Conservation (phyloP, 306 rosid genomes). For the Pyrus betulifolia region DNA sequence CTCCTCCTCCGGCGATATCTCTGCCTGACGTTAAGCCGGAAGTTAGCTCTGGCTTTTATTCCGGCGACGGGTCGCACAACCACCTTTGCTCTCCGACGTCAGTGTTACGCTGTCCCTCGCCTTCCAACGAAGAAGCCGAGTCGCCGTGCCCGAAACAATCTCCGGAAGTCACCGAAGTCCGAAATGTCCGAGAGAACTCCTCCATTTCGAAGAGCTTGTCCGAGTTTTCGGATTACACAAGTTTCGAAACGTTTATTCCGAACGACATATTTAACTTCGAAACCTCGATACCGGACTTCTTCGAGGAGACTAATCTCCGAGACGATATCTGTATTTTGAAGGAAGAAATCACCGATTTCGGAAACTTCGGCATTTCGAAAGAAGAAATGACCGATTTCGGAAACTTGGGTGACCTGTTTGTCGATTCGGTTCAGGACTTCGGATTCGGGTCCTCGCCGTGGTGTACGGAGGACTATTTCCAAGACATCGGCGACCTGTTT, state of each 20-base stretch:
- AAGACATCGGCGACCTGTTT: conserved; percentile 82
- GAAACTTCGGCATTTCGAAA: not conserved
- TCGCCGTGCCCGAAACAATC: conserved; percentile 14
- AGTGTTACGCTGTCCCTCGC: conserved; percentile 50
- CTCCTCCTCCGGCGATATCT: conserved; percentile 29
- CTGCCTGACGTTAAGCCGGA: conserved; percentile 9
- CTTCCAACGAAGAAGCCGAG: conserved; percentile 49
- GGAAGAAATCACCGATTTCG: conserved; percentile 13
- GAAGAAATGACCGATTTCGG: conserved; percentile 11
- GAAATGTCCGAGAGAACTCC: conserved; percentile 23
- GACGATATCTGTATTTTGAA: conserved; percentile 5
- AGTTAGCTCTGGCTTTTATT: conserved; percentile 20
- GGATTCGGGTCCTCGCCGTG: conserved; percentile 33
- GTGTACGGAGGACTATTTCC: conserved; percentile 49
- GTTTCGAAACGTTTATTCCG: conserved; percentile 38
- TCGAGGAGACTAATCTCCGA: conserved; percentile 14
- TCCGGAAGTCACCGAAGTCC: conserved; percentile 5
- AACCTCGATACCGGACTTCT: conserved; percentile 28
- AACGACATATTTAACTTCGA: conserved; percentile 46
- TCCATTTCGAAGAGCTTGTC: conserved; percentile 37
- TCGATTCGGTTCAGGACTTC: conserved; percentile 26
- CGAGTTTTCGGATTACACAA: conserved; percentile 24
- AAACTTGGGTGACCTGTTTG: conserved; percentile 17
- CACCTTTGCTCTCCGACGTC: conserved; percentile 61
- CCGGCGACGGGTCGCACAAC: conserved; percentile 50